These are phyloP conservation scores for Alternaria triticimaculans DNA, from an alignment of 2,329 filamentous ascomycete species.

Conservation along the genomic window DNA sequence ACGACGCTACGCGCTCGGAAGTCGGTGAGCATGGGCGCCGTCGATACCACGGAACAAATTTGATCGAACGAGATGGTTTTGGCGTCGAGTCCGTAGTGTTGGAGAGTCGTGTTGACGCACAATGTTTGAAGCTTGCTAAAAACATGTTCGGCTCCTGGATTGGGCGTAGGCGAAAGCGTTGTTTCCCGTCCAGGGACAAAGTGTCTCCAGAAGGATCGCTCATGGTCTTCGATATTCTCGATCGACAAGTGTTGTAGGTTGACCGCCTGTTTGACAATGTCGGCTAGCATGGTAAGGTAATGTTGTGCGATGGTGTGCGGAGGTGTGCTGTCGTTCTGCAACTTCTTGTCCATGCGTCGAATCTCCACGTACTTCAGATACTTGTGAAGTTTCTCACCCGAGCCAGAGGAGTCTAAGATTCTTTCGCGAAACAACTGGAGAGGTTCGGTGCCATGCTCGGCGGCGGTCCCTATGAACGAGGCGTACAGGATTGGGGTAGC, in stretches of 20 bases:
- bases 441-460: slow-evolving; percentile 15
- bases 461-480: slow-evolving; percentile 27
- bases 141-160: not conserved
- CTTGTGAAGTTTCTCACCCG: not conserved
- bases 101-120: slow-evolving; percentile 24
- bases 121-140: slow-evolving; percentile 24
- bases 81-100: not conserved
- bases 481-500: slow-evolving; percentile 31
- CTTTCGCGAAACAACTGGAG: slow-evolving; percentile 28
- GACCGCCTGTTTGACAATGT: slow-evolving; percentile 17
- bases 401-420: not conserved
- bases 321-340: not conserved
- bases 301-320: slow-evolving; percentile 6
- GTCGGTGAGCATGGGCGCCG: slow-evolving; percentile 16
- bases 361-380: slow-evolving; percentile 37
- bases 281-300: slow-evolving; percentile 31
- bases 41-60: slow-evolving; percentile 12
- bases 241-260: slow-evolving; percentile 34
- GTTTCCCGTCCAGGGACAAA: slow-evolving; percentile 1
- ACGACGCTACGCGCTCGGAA: slow-evolving; percentile 22
- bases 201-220: slow-evolving; percentile 28
- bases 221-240: slow-evolving; percentile 27
- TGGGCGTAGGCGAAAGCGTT: not conserved
- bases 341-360: slow-evolving; percentile 22
- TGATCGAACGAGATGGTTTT: slow-evolving; percentile 5